Percentiles rank a stretch among this genome's conserved stretches.
phyloP scores from a whole-genome alignment of 495 filamentous ascomycete species.

The Aspergillus sclerotioniger region DNA sequence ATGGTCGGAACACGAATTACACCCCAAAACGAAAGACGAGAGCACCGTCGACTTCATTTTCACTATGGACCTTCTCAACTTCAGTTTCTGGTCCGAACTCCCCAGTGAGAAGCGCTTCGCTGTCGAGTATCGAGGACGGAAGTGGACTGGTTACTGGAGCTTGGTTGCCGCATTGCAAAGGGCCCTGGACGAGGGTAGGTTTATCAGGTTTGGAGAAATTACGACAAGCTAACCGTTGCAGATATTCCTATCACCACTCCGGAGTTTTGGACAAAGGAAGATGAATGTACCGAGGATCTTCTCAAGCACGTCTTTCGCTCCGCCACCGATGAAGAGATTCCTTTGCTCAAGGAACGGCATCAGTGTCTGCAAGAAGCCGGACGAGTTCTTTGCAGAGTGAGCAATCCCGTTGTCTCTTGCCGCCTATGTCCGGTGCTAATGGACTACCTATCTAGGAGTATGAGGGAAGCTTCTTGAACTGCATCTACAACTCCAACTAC shows the following conservation, averaged over 20 bases:
- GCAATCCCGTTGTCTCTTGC: slow-evolving; percentile 11
- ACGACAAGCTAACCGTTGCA: slow-evolving; percentile 29
- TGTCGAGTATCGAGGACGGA: slow-evolving; percentile 73
- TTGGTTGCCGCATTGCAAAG: slow-evolving; percentile 82
- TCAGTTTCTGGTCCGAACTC: slow-evolving; percentile 87
- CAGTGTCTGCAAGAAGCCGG: slow-evolving; percentile 83
- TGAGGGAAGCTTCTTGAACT: slow-evolving; percentile 68
- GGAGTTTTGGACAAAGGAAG: slow-evolving; percentile 79
- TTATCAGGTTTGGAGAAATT: slow-evolving; percentile 3
- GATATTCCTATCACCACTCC: slow-evolving; percentile 87
- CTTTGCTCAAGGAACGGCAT: slow-evolving; percentile 75
- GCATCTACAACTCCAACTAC: slow-evolving; percentile 69
- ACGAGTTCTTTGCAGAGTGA: slow-evolving; percentile 77
- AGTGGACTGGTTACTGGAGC: slow-evolving; percentile 95
- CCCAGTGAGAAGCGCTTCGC: slow-evolving; percentile 64
- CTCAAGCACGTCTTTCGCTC: slow-evolving; percentile 82
- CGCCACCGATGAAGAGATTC: slow-evolving; percentile 80
- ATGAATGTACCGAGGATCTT: slow-evolving; percentile 70
- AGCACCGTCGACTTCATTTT: slow-evolving; percentile 87
- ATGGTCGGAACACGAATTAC: slow-evolving; percentile 89
- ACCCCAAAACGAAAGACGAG: slow-evolving; percentile 76
- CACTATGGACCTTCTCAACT: slow-evolving; percentile 94
- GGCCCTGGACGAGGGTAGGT: slow-evolving; percentile 82
- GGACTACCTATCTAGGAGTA: slow-evolving; percentile 58
- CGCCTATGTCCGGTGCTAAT: slow-evolving; percentile 6